These are phyloP conservation scores for Jacaranda mimosifolia DNA, from an alignment of 257 asterid species.

Conservation along the genomic window DNA sequence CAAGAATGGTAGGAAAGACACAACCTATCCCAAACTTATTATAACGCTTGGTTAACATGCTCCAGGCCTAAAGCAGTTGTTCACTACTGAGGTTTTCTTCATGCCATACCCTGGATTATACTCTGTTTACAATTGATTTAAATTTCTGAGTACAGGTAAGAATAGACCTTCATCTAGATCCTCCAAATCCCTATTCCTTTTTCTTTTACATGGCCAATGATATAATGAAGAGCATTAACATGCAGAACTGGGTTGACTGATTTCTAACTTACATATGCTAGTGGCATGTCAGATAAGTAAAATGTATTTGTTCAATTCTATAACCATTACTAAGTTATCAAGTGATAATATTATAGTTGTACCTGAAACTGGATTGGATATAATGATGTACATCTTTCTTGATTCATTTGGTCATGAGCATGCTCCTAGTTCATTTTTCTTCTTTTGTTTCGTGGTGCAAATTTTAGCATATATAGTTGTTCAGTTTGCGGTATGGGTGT, in stretches of 20 bases:
- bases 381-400: slow-evolving; percentile 14
- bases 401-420: background rate
- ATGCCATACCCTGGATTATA: slow-evolving; percentile 9
- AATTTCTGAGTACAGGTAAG: background rate
- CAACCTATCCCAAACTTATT: background rate
- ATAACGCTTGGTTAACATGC: slow-evolving; percentile 2
- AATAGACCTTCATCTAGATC: background rate
- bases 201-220: slow-evolving; percentile 6
- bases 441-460: background rate
- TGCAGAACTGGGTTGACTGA: slow-evolving; percentile 5
- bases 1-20: background rate
- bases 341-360: slow-evolving; percentile 20
- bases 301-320: background rate
- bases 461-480: background rate
- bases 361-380: background rate
- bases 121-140: slow-evolving; percentile 13
- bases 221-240: slow-evolving; percentile 7
- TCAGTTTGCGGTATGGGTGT: too few relatives aligned
- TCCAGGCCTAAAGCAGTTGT: background rate
- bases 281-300: slow-evolving; percentile 5
- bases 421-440: slow-evolving; percentile 4
- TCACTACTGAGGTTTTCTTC: background rate
- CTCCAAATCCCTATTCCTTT: slow-evolving; percentile 10
- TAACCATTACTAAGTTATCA: background rate
- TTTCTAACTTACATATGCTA: background rate